Evolutionary conservation across 495 filamentous ascomycete species (phyloP).

Genomic region (Podospora fimiseda): DNA sequence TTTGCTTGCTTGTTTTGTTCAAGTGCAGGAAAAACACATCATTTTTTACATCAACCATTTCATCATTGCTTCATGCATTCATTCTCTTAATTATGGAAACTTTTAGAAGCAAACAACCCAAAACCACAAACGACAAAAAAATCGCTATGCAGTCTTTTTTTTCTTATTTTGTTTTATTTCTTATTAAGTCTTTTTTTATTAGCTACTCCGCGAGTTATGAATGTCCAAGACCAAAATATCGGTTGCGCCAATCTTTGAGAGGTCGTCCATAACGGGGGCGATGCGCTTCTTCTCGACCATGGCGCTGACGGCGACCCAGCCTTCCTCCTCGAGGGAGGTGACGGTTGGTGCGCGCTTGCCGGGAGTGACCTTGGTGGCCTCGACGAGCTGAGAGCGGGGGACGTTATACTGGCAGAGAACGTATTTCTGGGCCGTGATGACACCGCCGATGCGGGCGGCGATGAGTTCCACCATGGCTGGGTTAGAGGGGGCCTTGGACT

Average conservation of each 20-base stretch:
- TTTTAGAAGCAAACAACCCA: no score
- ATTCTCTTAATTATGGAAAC: no score
- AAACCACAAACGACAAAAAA: no score
- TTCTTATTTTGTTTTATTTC: not conserved
- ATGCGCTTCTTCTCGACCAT: constrained; percentile 93
- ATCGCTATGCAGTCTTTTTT: not conserved
- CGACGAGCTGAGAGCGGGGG: constrained; percentile 55
- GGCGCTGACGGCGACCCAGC: constrained; percentile 85
- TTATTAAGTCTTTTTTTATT: not conserved
- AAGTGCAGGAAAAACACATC: not conserved
- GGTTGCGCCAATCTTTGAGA: constrained; percentile 70
- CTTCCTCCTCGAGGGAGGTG: constrained; percentile 75
- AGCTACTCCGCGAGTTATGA: constrained; percentile 63
- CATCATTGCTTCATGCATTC: no score
- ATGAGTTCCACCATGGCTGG: constrained; percentile 72
- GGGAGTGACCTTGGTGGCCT: constrained; percentile 75
- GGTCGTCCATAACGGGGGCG: constrained; percentile 84
- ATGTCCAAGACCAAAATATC: constrained; percentile 88
- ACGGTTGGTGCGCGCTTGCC: constrained; percentile 93
- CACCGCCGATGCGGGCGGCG: constrained; percentile 74
- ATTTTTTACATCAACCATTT: no score
- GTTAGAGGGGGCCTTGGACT: constrained; percentile 80
- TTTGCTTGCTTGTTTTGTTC: not conserved
- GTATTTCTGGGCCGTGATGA: constrained; percentile 93
- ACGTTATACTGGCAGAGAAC: constrained; percentile 97